Evolutionary conservation across 345 rosid genomes (phyloP).

Genomic region (Sonneratia caseolaris): DNA sequence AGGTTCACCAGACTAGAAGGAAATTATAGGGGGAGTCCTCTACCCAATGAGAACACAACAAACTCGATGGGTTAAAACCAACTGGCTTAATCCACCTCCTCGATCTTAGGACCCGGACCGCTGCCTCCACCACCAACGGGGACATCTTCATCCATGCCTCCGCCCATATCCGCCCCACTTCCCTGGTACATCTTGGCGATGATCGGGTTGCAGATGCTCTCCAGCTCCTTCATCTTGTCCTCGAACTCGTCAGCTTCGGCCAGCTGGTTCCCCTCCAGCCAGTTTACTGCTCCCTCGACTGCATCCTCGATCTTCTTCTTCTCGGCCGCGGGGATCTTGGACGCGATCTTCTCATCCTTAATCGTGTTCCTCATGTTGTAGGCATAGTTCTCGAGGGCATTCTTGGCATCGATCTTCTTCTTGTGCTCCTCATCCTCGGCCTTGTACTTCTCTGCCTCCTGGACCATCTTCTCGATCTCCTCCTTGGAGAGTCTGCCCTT

Average conservation of each 20-base stretch:
- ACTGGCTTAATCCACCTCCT: slow-evolving; percentile 18
- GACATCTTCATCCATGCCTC: slow-evolving; percentile 15
- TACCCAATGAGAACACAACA: no score
- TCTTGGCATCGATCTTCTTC: slow-evolving; percentile 24
- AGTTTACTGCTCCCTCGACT: slow-evolving; percentile 15
- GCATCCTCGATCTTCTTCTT: slow-evolving; percentile 27
- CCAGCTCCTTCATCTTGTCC: slow-evolving; percentile 22
- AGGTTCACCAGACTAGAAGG: no score
- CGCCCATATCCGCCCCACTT: slow-evolving; percentile 10
- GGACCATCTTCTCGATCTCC: slow-evolving; percentile 25
- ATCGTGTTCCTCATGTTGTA: slow-evolving; percentile 23
- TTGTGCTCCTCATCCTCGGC: slow-evolving; percentile 24
- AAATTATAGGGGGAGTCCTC: no score
- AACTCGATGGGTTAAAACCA: no score
- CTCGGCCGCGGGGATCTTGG: slow-evolving; percentile 15
- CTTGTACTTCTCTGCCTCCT: slow-evolving; percentile 25
- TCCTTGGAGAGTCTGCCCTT: slow-evolving; percentile 25
- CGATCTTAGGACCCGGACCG: slow-evolving; percentile 25
- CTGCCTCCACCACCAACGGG: slow-evolving; percentile 13
- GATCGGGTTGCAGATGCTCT: slow-evolving; percentile 20
- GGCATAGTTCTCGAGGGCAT: slow-evolving; percentile 16
- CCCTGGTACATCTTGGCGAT: slow-evolving; percentile 20
- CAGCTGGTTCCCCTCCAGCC: slow-evolving; percentile 20
- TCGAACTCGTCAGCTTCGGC: slow-evolving; percentile 24
- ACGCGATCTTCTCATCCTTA: slow-evolving; percentile 21